A percentile compares a stretch with the other conserved stretches of the same genome.
Conservation (phyloP, 1,284 basidiomycete genomes). For the Apiotrichum gracile region DNA sequence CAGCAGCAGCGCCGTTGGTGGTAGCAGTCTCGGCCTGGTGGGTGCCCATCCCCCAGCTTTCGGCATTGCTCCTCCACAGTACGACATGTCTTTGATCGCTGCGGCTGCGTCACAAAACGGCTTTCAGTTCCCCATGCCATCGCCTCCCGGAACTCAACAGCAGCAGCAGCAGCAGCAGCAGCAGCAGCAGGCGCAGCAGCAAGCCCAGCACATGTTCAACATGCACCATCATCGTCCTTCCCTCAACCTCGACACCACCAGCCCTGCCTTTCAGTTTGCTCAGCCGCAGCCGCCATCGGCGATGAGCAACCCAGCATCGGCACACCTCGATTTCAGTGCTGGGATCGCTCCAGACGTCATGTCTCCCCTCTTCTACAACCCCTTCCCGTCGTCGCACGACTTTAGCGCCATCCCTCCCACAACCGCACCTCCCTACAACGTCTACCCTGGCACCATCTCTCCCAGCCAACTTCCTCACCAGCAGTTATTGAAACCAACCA, state of each 20-base stretch:
- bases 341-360: conserved; percentile 3
- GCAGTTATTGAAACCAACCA: conserved; percentile 28
- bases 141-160: neutral
- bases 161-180: neutral
- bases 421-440: neutral
- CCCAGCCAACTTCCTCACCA: conserved; percentile 30
- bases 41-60: conserved; percentile 4
- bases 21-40: conserved; percentile 8
- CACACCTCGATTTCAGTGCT: conserved; percentile 12
- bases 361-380: conserved; percentile 12
- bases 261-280: conserved; percentile 10
- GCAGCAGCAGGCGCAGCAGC: neutral
- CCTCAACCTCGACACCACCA: conserved; percentile 22
- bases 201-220: neutral
- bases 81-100: neutral
- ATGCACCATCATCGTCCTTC: conserved; percentile 13
- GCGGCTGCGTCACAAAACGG: neutral
- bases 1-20: neutral
- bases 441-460: conserved; percentile 31
- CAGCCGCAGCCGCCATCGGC: conserved; percentile 18
- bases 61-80: neutral
- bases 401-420: neutral
- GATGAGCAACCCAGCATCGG: conserved; percentile 15
- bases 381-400: neutral
- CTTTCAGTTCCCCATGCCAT: neutral